Conservation (phyloP, 2,329 filamentous ascomycete species). For the Aureobasidium zeae region DNA sequence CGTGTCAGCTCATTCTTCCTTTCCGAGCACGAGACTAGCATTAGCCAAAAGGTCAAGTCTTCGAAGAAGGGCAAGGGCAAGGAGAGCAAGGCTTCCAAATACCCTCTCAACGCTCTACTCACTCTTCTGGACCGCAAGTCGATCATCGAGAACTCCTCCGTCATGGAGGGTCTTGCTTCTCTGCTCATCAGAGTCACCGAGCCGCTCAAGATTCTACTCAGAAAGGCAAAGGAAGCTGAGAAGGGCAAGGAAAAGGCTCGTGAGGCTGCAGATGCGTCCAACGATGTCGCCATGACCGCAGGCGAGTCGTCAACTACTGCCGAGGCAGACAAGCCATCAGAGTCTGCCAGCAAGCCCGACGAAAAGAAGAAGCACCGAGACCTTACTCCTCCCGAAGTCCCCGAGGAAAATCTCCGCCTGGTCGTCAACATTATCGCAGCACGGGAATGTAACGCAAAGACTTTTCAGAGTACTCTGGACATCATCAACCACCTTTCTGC, state of each 20-base stretch:
- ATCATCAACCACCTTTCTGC: conserved; percentile 98
- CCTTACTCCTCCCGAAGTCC: conserved; percentile 73
- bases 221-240: conserved; percentile 67
- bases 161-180: conserved; percentile 88
- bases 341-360: conserved; percentile 28
- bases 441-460: conserved; percentile 92
- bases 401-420: conserved; percentile 77
- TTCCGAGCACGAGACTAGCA: conserved; percentile 77
- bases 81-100: conserved; percentile 75
- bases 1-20: conserved; percentile 88
- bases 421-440: conserved; percentile 97
- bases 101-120: conserved; percentile 83
- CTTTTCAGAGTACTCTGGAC: conserved; percentile 92
- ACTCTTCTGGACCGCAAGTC: conserved; percentile 84
- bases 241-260: conserved; percentile 30
- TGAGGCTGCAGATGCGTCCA: conserved; percentile 9
- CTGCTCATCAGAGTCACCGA: conserved; percentile 81
- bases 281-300: conserved; percentile 21
- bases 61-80: conserved; percentile 71
- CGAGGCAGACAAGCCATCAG: conserved; percentile 31
- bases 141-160: conserved; percentile 92
- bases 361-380: conserved; percentile 52
- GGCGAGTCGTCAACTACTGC: conserved; percentile 20
- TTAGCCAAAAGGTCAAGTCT: conserved; percentile 56
- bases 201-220: conserved; percentile 71